phyloP scores from a whole-genome alignment of 257 asterid species.

The Fraxinus quadrangulata region DNA sequence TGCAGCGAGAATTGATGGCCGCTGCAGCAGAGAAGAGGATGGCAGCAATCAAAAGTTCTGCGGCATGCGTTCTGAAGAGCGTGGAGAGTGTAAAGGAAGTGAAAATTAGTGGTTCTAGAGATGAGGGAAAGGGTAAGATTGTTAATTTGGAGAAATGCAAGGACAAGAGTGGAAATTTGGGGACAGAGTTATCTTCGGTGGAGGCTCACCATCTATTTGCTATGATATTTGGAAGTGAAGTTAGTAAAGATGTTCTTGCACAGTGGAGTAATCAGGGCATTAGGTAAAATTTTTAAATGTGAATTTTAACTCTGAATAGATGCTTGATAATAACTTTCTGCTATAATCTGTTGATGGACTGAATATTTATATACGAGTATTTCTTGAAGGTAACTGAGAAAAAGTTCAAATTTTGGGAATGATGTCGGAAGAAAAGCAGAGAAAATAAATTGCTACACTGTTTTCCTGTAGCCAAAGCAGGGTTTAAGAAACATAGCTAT shows the following conservation, averaged over 20 bases:
- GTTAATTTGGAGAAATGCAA: conserved; percentile 34
- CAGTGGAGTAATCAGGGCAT: conserved; percentile 99
- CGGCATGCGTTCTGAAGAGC: conserved; percentile 27
- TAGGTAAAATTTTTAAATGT: conserved; percentile 47
- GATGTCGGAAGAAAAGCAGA: neutral
- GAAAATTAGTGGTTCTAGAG: conserved; percentile 31
- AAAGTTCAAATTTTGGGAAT: conserved; percentile 1
- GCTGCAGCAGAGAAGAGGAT: conserved; percentile 98
- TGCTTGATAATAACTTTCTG: neutral
- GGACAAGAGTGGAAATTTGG: conserved; percentile 35
- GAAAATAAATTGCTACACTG: conserved; percentile 3
- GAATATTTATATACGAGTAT: conserved; percentile 4
- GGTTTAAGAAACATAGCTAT: conserved; percentile 1
- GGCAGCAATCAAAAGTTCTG: conserved; percentile 41
- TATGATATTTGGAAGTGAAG: conserved; percentile 69
- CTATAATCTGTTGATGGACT: conserved; percentile 8
- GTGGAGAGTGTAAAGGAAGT: conserved; percentile 43
- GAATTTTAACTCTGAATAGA: neutral
- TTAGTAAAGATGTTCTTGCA: conserved; percentile 72
- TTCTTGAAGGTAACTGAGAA: neutral
- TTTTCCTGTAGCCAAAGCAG: neutral
- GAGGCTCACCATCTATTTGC: conserved; percentile 74
- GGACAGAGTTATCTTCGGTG: conserved; percentile 40
- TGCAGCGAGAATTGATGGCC: conserved; percentile 90
- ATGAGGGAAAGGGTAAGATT: conserved; percentile 37